Base-by-base conservation (phyloP, 768 basidiomycete species). In the Crepidotus variabilis region DNA sequence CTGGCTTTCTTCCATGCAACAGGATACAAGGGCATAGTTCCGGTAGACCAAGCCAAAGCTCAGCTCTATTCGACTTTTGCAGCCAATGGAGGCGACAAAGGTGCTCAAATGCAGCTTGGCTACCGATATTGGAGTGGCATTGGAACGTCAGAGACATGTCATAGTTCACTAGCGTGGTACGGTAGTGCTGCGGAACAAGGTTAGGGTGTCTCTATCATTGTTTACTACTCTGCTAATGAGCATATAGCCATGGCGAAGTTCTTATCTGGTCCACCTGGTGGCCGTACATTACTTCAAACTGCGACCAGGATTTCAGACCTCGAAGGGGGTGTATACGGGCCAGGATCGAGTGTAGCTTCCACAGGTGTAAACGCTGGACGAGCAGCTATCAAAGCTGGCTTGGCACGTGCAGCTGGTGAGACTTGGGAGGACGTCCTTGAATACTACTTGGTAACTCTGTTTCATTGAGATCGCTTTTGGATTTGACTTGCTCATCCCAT, bases 121-220 rank as follows among this genome's bases (percentile, higher is more conserved):
- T 98, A 96, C 70, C 84, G 94, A 23, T 87, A 95, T 65, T 98
- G 94, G 95, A 87, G 90, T 36, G 97, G 97, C 1, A 97, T 99
- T 56, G 92, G 95, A 10, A 88, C 93, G 0, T 74, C 84, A 52
- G 94, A 98, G 68, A 86, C 87, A 62, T 98, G 97, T 70, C 78
- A 86, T 63, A 76, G 82, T 10, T 92, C 97, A 13, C 73, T 93
- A 53, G 81, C 83, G 23, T 98, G 92, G 89, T 99, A 98, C 68
- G 90, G 94, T 65, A 78, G 76, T 43, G 93, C 94, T 0, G 91
- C 95, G 14, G 91, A 94, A 60, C 83, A 92, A 72, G 83, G 94
- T 90, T n/a, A 61, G 57, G 71, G 61, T 21, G 20, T 47, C n/a
- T 28, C 43, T 22, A 18, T 47, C 6, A 8, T 47, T n/a, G 22